Conservation (phyloP, 2,329 filamentous ascomycete species). For the Penicillium hordei region DNA sequence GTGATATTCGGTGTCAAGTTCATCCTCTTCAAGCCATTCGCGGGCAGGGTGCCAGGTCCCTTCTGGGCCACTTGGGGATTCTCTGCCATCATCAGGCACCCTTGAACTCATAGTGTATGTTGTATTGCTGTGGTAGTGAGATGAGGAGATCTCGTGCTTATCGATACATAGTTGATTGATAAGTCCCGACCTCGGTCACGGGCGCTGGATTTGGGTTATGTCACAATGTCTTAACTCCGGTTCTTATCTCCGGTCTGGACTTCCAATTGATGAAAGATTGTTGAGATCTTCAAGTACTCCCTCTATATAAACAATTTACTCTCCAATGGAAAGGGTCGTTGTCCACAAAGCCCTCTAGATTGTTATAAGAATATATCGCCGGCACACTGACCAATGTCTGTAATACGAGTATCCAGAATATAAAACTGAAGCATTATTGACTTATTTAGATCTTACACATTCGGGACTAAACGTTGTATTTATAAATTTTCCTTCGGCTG, state of each 20-base stretch:
- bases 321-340: neutral
- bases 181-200: conserved; percentile 4
- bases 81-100: conserved; percentile 13
- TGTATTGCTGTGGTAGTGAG: conserved; percentile 4
- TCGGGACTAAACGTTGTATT: no score
- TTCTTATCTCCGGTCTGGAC: neutral
- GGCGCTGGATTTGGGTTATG: neutral
- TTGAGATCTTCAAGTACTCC: neutral
- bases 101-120: conserved; percentile 31
- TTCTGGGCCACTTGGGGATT: conserved; percentile 26
- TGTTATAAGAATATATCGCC: neutral
- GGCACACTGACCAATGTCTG: neutral
- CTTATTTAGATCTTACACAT: neutral
- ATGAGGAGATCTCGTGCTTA: conserved; percentile 6
- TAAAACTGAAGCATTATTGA: neutral
- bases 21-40: conserved; percentile 43
- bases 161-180: conserved; percentile 8
- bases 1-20: conserved; percentile 22
- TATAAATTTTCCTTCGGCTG: neutral
- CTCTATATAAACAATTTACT: neutral
- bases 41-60: conserved; percentile 38
- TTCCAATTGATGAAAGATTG: no score
- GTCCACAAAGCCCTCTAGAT: neutral
- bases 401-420: neutral
- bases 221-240: conserved; percentile 6